Base-by-base conservation (phyloP, 2,329 filamentous ascomycete species). In the Pseudocercospora crystallina region DNA sequence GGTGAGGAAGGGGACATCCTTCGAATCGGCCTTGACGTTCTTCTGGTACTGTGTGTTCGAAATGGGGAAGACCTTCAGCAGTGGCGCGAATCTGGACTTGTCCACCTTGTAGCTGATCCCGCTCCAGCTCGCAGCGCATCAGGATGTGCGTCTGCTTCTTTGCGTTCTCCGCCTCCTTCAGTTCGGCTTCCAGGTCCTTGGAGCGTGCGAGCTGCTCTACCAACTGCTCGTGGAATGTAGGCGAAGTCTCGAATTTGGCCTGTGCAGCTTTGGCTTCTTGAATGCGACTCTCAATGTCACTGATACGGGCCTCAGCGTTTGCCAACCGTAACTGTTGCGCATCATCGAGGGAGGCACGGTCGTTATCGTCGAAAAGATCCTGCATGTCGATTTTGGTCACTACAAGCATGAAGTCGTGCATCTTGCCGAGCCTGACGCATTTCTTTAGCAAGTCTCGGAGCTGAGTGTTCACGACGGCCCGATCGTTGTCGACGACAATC, bases 21-120 rank as follows among this genome's bases (percentile, higher is more conserved):
- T 46, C 3, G 8, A 13, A 8, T 54, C 42, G 41, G 43, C 51
- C 3, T 35, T 30, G 9, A 59, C 10, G 40, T 61, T 49, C 42
- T 58, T 49, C 39, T 59, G 56, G 39, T 63, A 61, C 5, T 51
- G 36, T 4, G 33, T 48, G 34, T 56, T 57, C 5, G 56, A 60
- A 2, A 60, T 42, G 41, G 43, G 59, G 37, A 43, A 38, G 7
- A 57, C 40, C 20, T 42, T 34, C n/a, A 59, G 41, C 5, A 56
- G 49, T 1, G 56, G 51, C 10, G 47, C 47, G 14, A 41, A 15
- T 15, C 51, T 49, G 11, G 41, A 43, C 13, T 33, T 43, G 14
- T 30, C 10, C 12, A 43, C 8, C 10, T 30, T 30, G 8, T 38
- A 11, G 1, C 20, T n/a, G 8, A 55, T 35, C 5, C 36, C n/a